Conservation (phyloP, 441 rosid genomes). For the Jatropha podagrica region DNA sequence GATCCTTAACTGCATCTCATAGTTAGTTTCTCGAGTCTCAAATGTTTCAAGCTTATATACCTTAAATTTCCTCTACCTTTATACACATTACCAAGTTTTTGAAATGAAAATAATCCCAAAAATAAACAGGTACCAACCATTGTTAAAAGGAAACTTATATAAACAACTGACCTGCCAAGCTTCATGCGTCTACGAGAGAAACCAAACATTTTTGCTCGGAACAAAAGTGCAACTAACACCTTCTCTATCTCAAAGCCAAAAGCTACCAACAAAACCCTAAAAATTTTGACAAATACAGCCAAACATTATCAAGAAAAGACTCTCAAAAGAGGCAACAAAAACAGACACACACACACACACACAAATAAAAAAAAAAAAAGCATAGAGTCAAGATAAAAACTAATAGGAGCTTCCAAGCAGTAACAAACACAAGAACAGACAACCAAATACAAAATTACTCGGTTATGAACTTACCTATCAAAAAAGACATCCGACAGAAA, state of each 20-base stretch:
- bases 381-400: neutral
- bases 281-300: constrained; percentile 29
- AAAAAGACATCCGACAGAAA: constrained; percentile 10
- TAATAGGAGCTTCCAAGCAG: neutral
- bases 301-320: constrained; percentile 29
- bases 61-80: neutral
- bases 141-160: neutral
- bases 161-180: constrained; percentile 77
- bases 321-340: constrained; percentile 7
- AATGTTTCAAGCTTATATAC: neutral
- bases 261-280: constrained; percentile 33
- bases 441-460: neutral
- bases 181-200: constrained; percentile 84
- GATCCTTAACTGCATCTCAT: neutral
- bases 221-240: constrained; percentile 12
- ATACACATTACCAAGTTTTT: neutral
- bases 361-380: neutral
- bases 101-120: neutral
- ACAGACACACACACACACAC: neutral
- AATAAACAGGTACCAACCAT: neutral
- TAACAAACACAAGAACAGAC: constrained; percentile 11
- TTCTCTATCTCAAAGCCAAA: constrained; percentile 14
- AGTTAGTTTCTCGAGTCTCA: neutral
- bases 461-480: constrained; percentile 8
- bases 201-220: constrained; percentile 59